phyloP scores from a whole-genome alignment of 2,329 filamentous ascomycete genomes.

The Daldinia eschscholtzii region DNA sequence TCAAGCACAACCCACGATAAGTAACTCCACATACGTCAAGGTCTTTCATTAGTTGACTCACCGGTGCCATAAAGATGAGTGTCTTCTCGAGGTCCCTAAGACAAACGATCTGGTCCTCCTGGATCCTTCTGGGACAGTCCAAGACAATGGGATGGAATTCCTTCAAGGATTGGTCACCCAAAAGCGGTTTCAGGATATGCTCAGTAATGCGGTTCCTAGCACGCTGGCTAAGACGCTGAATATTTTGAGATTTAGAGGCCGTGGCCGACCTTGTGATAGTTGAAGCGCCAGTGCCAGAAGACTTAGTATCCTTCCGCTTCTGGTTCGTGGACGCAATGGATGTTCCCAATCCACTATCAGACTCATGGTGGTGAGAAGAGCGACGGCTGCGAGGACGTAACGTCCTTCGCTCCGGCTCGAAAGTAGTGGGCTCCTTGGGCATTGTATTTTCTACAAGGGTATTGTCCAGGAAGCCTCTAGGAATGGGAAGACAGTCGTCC shows the following conservation, averaged over 20 bases:
- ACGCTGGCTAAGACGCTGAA: constrained; percentile 73
- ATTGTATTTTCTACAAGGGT: constrained; percentile 66
- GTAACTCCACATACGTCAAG: constrained; percentile 71
- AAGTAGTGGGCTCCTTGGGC: constrained; percentile 54
- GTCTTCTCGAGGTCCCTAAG: constrained; percentile 95
- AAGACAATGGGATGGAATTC: constrained; percentile 84
- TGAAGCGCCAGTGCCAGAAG: constrained; percentile 59
- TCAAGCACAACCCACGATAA: constrained; percentile 77
- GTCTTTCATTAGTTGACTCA: constrained; percentile 76
- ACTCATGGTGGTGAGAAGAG: constrained; percentile 75
- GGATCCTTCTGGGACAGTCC: constrained; percentile 83
- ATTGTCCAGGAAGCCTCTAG: constrained; percentile 69
- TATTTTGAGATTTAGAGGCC: constrained; percentile 61
- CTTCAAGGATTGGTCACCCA: constrained; percentile 78
- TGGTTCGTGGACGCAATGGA: constrained; percentile 76
- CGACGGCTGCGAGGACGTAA: constrained; percentile 68
- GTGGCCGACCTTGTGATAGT: constrained; percentile 72
- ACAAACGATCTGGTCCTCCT: constrained; percentile 87
- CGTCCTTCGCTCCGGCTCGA: constrained; percentile 61
- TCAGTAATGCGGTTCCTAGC: constrained; percentile 84
- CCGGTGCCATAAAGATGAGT: constrained; percentile 88
- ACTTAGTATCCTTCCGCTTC: constrained; percentile 61
- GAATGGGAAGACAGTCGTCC: constrained; percentile 71
- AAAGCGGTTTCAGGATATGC: constrained; percentile 81
- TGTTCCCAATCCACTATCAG: constrained; percentile 89